phyloP scores from a whole-genome alignment of 768 basidiomycete species.

The Lyophyllum shimeji region DNA sequence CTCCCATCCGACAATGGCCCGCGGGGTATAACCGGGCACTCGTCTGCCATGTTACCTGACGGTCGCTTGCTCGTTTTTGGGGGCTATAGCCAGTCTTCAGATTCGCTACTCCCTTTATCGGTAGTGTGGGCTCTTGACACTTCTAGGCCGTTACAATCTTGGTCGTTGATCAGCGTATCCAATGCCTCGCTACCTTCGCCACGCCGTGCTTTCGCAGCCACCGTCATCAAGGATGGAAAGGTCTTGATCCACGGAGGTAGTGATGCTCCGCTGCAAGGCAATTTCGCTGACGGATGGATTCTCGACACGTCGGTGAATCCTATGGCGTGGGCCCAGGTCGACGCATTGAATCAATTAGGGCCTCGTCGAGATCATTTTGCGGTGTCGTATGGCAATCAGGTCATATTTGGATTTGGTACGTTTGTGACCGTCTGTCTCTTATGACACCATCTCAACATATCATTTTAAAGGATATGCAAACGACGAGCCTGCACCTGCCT shows the following conservation, averaged over 20 bases:
- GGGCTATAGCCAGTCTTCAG: slow-evolving; percentile 55
- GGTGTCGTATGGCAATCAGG: slow-evolving; percentile 53
- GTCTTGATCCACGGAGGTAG: slow-evolving; percentile 81
- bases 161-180: slow-evolving; percentile 46
- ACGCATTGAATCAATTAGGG: slow-evolving; percentile 56
- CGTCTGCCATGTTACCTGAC: slow-evolving; percentile 65
- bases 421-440: slow-evolving; percentile 5
- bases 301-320: slow-evolving; percentile 56
- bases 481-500: slow-evolving; percentile 51
- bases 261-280: slow-evolving; percentile 51
- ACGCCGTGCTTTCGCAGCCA: slow-evolving; percentile 65
- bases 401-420: slow-evolving; percentile 81
- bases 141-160: slow-evolving; percentile 40
- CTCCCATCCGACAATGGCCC: slow-evolving; percentile 60
- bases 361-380: slow-evolving; percentile 75
- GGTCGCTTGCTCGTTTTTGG: slow-evolving; percentile 75
- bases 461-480: slow-evolving; percentile 43
- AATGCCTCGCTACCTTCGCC: slow-evolving; percentile 46
- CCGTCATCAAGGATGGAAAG: slow-evolving; percentile 46
- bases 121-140: slow-evolving; percentile 68
- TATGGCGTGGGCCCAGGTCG: slow-evolving; percentile 58
- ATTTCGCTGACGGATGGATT: slow-evolving; percentile 70
- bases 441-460: neutral
- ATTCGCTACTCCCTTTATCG: slow-evolving; percentile 51
- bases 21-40: slow-evolving; percentile 71